Evolutionary conservation across 2,329 filamentous ascomycete genomes (phyloP).

Genomic region (Fusarium decemcellulare): DNA sequence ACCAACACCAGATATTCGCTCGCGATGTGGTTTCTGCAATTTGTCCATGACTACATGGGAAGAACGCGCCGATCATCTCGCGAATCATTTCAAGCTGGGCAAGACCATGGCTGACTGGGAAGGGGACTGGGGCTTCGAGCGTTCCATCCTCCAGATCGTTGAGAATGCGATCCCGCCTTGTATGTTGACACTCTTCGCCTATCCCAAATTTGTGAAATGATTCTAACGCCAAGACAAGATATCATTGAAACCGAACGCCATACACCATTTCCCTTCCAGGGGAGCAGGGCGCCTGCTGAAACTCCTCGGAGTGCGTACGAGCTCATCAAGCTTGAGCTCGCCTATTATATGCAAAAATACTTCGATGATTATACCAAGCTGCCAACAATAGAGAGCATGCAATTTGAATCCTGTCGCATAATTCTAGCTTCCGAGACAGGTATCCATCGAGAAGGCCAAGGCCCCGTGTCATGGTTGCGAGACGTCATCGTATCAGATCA

Average conservation of each 20-base stretch:
- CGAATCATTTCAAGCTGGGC: constrained; percentile 58
- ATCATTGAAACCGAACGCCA: constrained; percentile 39
- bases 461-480: constrained; percentile 43
- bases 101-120: constrained; percentile 61
- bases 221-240: constrained; percentile 9
- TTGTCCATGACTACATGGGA: constrained; percentile 54
- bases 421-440: constrained; percentile 47
- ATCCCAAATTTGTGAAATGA: neutral
- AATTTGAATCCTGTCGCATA: constrained; percentile 46
- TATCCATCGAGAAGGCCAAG: neutral
- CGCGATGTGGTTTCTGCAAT: constrained; percentile 59
- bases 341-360: constrained; percentile 46
- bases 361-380: constrained; percentile 36
- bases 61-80: constrained; percentile 55
- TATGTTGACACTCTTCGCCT: constrained; percentile 24
- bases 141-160: constrained; percentile 51
- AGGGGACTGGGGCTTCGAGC: constrained; percentile 59
- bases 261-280: constrained; percentile 42
- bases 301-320: constrained; percentile 50
- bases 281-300: constrained; percentile 31
- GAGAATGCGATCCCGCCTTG: constrained; percentile 60
- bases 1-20: constrained; percentile 52
- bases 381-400: constrained; percentile 38
- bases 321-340: constrained; percentile 53
- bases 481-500: constrained; percentile 42